Conservation (phyloP, 2,329 filamentous ascomycete genomes). For the Diaporthe vexans region DNA sequence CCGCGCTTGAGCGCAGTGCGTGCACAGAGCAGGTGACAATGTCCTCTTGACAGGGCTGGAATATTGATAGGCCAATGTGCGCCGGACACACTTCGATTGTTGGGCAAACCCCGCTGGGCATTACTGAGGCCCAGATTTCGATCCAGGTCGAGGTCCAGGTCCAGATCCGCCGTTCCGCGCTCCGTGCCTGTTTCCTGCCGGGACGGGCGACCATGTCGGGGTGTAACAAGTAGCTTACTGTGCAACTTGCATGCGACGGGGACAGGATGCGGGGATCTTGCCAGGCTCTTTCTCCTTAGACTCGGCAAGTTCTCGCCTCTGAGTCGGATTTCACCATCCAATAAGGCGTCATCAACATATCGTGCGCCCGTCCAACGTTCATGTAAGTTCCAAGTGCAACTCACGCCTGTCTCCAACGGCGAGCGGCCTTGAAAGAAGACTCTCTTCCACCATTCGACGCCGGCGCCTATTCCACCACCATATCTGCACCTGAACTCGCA, state of each 20-base stretch:
- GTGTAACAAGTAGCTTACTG: not conserved
- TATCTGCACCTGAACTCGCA: not conserved
- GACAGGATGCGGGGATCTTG: not conserved
- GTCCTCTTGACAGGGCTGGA: not conserved
- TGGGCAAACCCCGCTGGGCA: not conserved
- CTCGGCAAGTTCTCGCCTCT: not conserved
- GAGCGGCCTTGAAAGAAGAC: not conserved
- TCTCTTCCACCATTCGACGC: not conserved
- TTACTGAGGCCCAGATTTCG: not conserved
- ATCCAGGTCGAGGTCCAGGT: not conserved
- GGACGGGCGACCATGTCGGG: not conserved
- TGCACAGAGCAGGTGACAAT: not conserved
- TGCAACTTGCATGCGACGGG: not conserved
- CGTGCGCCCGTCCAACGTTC: not conserved
- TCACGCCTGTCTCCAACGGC: not conserved
- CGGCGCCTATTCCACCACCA: not conserved
- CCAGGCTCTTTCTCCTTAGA: not conserved
- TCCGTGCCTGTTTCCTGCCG: not conserved
- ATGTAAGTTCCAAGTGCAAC: not conserved
- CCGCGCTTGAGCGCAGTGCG: not conserved
- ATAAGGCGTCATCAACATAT: not conserved
- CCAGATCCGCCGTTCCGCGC: constrained; percentile 4
- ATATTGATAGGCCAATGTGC: not conserved
- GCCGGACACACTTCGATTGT: not conserved
- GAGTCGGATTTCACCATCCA: constrained; percentile 1